Base-by-base conservation (phyloP, 805 yeast species). In the Metschnikowia lochheadii region DNA sequence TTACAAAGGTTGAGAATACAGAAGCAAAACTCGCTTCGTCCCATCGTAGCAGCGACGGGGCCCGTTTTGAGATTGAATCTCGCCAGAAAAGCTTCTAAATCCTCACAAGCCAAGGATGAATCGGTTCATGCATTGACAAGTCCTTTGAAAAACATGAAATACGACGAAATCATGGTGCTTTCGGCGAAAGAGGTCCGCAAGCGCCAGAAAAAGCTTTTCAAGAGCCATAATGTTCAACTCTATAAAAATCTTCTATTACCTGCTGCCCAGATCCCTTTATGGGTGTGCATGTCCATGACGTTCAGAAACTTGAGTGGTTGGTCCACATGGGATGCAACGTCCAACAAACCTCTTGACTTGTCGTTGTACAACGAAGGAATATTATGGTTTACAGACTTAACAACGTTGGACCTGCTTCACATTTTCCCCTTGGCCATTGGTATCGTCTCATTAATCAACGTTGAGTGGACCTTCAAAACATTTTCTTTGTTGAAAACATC, bases 241-340 rank as follows among this genome's bases (percentile, higher is more conserved):
- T 91, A 95, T 89, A 91, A 90, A 64, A 83, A 87, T 59, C 69
- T 82, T 49, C 59, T 87, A 3, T 70, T 89, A 36, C 97, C 97
- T 1, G 69, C 83, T 0, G 80, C 88, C 15, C 98, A 91, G 63
- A 76, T 92, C 18, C 98, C 98, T 0, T 64, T 91, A 5, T 91
- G 97, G 96, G 76, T 90, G 1, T 74, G 85, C 2, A 74, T 91
- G 76, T 85, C 94, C 11, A 73, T 84, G 56, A 83, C 90, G 1
- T 78, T 90, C 57, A 76, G 97, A 55, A 79, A 83, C 42, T 68
- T 90, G 53, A 84, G 91, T 39, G 96, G 96, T 1, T 80, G 84
- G 84, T 63, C 74, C 2, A 56, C 73, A 1, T 71, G 77, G 76
- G 76, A 72, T 50, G 65, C 65, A 44, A 67, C 56, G 54, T 68